phyloP scores from a whole-genome alignment of 73 alveolate species.

The Paramecium primaurelia region DNA sequence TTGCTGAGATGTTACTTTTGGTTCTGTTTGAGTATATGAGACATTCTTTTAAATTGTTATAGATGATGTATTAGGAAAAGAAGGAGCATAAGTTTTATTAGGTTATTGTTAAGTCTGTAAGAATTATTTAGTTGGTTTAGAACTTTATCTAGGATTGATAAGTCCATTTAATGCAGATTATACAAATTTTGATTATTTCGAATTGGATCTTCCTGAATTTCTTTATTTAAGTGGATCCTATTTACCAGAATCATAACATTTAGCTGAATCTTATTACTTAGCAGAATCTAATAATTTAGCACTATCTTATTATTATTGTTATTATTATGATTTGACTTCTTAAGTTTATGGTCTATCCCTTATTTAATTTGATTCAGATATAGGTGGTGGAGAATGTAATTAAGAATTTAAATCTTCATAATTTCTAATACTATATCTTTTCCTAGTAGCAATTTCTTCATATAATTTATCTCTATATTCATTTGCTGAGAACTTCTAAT shows the following conservation, averaged over 20 bases:
- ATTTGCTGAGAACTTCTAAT: conserved; percentile 76
- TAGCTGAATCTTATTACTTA: not conserved
- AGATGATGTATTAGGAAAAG: conserved; percentile 24
- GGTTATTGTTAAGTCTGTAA: not conserved
- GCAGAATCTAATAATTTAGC: not conserved
- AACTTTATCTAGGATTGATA: conserved; percentile 14
- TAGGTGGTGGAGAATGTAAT: conserved; percentile 47
- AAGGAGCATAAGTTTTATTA: conserved; percentile 39
- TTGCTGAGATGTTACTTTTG: conserved; percentile 1
- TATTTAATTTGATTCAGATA: not conserved
- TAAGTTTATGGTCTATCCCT: conserved; percentile 9
- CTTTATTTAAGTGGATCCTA: not conserved
- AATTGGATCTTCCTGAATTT: not conserved
- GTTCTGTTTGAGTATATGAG: conserved; percentile 30
- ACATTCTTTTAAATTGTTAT: conserved; percentile 37
- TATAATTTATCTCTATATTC: conserved; percentile 85
- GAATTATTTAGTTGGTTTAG: not conserved
- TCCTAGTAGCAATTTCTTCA: conserved; percentile 80
- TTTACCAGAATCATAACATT: not conserved
- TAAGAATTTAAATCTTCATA: not conserved
- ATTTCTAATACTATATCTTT: conserved; percentile 50
- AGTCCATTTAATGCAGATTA: conserved; percentile 26
- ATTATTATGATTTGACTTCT: not conserved
- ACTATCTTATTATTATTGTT: not conserved
- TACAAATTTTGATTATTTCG: not conserved